These are phyloP conservation scores for Stylonectria norvegica DNA, from an alignment of 2,329 filamentous ascomycete genomes.

Conservation along the genomic window DNA sequence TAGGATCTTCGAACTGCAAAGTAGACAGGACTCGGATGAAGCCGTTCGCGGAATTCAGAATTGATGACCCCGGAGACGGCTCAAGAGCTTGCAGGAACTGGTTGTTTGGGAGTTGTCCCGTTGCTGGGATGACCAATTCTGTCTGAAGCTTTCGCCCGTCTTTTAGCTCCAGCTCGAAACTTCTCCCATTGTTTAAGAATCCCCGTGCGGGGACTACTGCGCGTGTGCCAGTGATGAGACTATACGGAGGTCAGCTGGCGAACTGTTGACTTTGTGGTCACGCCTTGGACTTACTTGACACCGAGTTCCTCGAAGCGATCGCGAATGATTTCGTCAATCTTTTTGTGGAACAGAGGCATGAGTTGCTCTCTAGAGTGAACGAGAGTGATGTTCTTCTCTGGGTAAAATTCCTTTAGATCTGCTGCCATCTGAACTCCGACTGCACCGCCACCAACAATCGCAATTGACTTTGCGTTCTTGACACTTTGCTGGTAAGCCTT, in stretches of 20 bases:
- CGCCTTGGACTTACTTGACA: conserved; percentile 18
- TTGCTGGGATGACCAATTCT: conserved; percentile 23
- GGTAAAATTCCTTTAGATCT: conserved; percentile 24
- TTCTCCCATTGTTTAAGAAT: conserved; percentile 18
- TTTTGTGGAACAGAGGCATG: conserved; percentile 24
- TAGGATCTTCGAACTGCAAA: conserved; percentile 21
- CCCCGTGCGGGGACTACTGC: conserved; percentile 18
- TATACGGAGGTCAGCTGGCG: no score
- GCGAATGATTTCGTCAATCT: conserved; percentile 23
- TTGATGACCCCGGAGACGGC: conserved; percentile 2
- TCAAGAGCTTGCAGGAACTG: conserved; percentile 18
- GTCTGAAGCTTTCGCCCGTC: conserved; percentile 19
- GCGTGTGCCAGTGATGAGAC: conserved; percentile 21
- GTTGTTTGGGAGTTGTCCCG: conserved; percentile 26
- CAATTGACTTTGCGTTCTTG: conserved; percentile 19
- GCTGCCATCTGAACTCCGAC: conserved; percentile 27
- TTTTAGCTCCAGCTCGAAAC: conserved; percentile 19
- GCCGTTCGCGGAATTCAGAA: conserved; percentile 20
- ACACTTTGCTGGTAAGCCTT: conserved; percentile 18
- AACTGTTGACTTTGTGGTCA: accelerated
- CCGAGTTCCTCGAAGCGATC: conserved; percentile 20
- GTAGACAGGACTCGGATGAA: conserved; percentile 21
- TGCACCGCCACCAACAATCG: conserved; percentile 24
- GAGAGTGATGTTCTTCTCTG: conserved; percentile 21
- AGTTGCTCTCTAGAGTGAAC: conserved; percentile 23